Conservation (phyloP, 2,329 filamentous ascomycete species). For the Hypocreales sp. region DNA sequence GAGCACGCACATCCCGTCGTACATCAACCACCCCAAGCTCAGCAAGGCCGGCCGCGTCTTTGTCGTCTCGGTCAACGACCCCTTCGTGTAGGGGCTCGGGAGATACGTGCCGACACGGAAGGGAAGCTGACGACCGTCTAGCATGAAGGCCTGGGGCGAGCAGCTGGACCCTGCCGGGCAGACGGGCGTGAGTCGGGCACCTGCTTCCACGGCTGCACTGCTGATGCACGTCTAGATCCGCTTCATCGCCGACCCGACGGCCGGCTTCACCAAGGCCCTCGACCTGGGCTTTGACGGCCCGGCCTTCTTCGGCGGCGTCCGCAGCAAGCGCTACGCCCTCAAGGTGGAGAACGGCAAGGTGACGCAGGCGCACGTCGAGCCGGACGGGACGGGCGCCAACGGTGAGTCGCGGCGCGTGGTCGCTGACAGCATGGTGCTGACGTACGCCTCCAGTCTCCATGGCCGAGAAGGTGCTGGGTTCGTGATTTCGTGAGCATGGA, state of each 20-base stretch:
- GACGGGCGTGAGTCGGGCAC: constrained; percentile 55
- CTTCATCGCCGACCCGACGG: constrained; percentile 72
- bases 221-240: too few relatives aligned
- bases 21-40: constrained; percentile 64
- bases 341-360: constrained; percentile 76
- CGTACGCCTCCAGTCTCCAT: constrained; percentile 33
- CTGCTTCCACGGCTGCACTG: too few relatives aligned
- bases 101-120: background rate
- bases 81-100: constrained; percentile 56
- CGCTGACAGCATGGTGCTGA: constrained; percentile 1
- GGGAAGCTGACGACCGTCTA: constrained; percentile 16
- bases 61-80: constrained; percentile 84
- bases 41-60: constrained; percentile 74
- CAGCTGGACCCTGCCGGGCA: constrained; percentile 58
- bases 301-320: constrained; percentile 64
- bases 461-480: constrained; percentile 32
- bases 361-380: constrained; percentile 66
- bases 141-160: constrained; percentile 81
- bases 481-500: background rate
- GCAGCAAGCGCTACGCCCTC: constrained; percentile 80
- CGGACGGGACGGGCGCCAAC: constrained; percentile 71
- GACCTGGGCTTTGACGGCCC: constrained; percentile 70
- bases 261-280: constrained; percentile 66
- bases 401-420: constrained; percentile 29
- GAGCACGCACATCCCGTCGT: constrained; percentile 64